A percentile compares a stretch with the other conserved stretches of the same genome.
Evolutionary conservation across 768 basidiomycete genomes (phyloP).

Genomic region (Rhodotorula kratochvilovae): DNA sequence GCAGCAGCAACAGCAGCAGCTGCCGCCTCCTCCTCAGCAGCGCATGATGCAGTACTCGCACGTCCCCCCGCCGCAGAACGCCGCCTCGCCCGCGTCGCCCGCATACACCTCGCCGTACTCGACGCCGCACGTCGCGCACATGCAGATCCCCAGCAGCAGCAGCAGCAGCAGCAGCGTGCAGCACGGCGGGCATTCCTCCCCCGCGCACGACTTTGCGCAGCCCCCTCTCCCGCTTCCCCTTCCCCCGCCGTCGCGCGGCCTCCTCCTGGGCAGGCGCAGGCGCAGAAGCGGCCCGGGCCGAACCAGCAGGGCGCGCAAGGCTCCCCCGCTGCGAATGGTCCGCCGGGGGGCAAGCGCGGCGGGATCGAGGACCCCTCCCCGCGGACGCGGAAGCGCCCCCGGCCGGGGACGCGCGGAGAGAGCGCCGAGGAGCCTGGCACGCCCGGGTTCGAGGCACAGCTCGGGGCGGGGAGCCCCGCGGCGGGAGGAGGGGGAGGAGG

Average conservation of each 20-base stretch:
- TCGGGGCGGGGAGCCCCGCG: constrained; percentile 16
- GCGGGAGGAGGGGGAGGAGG: background rate
- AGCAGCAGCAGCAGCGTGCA: background rate
- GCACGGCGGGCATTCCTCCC: constrained; percentile 20
- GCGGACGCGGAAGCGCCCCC: constrained; percentile 25
- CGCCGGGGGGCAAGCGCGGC: constrained; percentile 19
- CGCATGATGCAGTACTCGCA: constrained; percentile 4
- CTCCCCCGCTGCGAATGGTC: constrained; percentile 7
- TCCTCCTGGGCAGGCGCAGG: background rate
- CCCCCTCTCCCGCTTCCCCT: background rate
- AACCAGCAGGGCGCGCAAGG: background rate
- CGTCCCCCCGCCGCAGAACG: background rate
- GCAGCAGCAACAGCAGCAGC: constrained; percentile 11
- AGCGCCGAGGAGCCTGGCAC: constrained; percentile 20
- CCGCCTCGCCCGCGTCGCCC: constrained; percentile 33
- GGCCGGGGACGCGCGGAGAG: constrained; percentile 7
- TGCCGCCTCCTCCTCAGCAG: background rate
- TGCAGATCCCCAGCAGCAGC: constrained; percentile 18
- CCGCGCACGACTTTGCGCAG: background rate
- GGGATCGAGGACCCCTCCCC: constrained; percentile 27
- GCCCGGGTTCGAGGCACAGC: background rate
- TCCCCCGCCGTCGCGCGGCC: constrained; percentile 20
- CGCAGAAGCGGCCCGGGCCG: background rate
- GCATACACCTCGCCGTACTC: constrained; percentile 30
- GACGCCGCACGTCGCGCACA: constrained; percentile 18